Conservation (phyloP, 495 filamentous ascomycete species). For the Xylaria telfairii region DNA sequence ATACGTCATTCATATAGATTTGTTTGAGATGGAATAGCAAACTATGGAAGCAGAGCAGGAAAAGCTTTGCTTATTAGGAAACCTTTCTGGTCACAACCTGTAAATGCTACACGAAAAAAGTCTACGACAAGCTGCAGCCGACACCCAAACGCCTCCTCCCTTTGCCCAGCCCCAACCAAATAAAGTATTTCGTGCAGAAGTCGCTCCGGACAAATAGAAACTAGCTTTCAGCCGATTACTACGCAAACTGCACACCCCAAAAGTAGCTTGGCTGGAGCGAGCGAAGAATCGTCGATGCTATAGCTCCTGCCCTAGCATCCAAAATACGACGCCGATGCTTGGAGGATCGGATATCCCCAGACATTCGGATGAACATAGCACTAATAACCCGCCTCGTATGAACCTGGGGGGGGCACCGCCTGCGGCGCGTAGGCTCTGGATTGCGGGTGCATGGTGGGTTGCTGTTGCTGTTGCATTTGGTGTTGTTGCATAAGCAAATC, state of each 20-base stretch:
- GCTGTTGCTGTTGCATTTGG: constrained; percentile 45
- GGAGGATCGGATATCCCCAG: neutral
- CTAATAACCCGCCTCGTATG: constrained; percentile 40
- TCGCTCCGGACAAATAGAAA: constrained; percentile 11
- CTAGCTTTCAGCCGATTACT: neutral
- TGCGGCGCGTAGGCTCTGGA: constrained; percentile 37
- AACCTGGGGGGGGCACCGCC: constrained; percentile 37
- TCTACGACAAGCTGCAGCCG: constrained; percentile 15
- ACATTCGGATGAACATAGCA: neutral
- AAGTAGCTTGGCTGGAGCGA: neutral
- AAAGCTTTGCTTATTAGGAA: constrained; percentile 1
- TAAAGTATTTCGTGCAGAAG: neutral
- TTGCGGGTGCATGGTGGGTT: constrained; percentile 42
- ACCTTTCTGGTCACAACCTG: constrained; percentile 20
- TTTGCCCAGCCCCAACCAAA: neutral
- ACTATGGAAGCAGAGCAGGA: neutral
- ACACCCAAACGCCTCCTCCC: constrained; percentile 22
- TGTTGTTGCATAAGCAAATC: constrained; percentile 49
- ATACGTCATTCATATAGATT: neutral
- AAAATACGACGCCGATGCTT: neutral
- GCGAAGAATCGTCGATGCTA: too few relatives aligned
- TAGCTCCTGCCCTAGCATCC: neutral
- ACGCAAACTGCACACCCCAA: neutral
- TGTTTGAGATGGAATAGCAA: neutral
- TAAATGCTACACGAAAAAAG: constrained; percentile 24